Percentiles rank a stretch among this genome's conserved stretches.
phyloP scores from a whole-genome alignment of 495 filamentous ascomycete genomes.

The Evernia prunastri region DNA sequence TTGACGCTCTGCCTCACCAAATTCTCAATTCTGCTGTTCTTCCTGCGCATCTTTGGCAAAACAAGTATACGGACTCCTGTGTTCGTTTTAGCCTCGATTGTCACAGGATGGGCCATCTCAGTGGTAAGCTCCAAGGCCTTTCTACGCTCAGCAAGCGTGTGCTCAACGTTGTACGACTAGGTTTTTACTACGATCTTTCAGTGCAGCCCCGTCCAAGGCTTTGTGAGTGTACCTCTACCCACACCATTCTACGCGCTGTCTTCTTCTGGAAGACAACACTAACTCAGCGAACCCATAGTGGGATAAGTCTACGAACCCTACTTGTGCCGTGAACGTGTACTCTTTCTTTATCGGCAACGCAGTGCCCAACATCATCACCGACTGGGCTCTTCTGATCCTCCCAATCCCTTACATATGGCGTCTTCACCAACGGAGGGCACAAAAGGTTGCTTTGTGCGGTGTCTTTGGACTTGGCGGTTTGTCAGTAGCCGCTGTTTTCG shows the following conservation, averaged over 20 bases:
- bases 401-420: conserved; percentile 20
- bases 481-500: conserved; percentile 11
- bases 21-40: conserved; percentile 15
- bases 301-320: conserved; percentile 7
- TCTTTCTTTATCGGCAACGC: conserved; percentile 29
- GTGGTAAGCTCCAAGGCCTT: conserved; percentile 9
- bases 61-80: conserved; percentile 8
- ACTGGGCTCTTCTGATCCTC: conserved; percentile 29
- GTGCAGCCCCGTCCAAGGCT: conserved; percentile 12
- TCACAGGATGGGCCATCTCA: conserved; percentile 12
- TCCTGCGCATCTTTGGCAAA: conserved; percentile 1
- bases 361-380: conserved; percentile 32
- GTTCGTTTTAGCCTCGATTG: conserved; percentile 1
- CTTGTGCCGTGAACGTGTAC: conserved; percentile 19
- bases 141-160: neutral
- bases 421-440: conserved; percentile 10
- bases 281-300: neutral
- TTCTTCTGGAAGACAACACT: neutral
- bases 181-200: conserved; percentile 10
- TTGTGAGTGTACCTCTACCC: neutral
- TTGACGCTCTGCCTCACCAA: conserved; percentile 15
- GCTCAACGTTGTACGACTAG: neutral
- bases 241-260: neutral
- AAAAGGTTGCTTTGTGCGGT: conserved; percentile 17
- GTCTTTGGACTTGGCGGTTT: conserved; percentile 20